Percentiles rank a stretch among this genome's conserved stretches.
phyloP scores from a whole-genome alignment of 169 alveolate species.

The Perkinsus olseni region DNA sequence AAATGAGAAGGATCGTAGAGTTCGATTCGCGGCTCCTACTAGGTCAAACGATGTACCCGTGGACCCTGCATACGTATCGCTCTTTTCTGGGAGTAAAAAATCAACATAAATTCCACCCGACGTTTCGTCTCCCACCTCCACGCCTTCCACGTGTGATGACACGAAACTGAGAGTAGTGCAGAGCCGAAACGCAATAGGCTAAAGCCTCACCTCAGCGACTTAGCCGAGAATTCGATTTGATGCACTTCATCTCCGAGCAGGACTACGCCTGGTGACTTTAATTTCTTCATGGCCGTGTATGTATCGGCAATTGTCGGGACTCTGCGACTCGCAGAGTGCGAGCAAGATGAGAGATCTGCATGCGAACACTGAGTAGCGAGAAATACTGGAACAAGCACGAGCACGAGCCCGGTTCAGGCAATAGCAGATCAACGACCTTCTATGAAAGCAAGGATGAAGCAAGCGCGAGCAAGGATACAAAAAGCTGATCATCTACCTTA shows the following conservation, averaged over 20 bases:
- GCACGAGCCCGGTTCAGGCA: too few relatives aligned
- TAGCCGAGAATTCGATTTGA: not conserved
- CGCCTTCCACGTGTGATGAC: not conserved
- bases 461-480: too few relatives aligned
- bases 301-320: not conserved
- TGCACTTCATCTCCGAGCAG: not conserved
- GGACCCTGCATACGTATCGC: not conserved
- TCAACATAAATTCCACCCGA: not conserved
- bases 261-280: not conserved
- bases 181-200: not conserved
- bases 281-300: not conserved
- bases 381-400: too few relatives aligned
- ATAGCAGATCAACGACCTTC: too few relatives aligned
- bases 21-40: too few relatives aligned
- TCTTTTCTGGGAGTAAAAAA: not conserved
- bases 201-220: not conserved
- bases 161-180: not conserved
- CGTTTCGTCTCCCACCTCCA: not conserved
- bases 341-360: too few relatives aligned
- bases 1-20: too few relatives aligned
- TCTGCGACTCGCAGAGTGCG: too few relatives aligned
- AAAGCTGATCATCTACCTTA: not conserved
- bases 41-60: too few relatives aligned
- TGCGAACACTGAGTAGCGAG: too few relatives aligned
- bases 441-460: too few relatives aligned